A percentile compares a stretch with the other conserved stretches of the same genome.
phyloP scores from a whole-genome alignment of 352 stramenopile genomes.

The Pythium myriotylum region DNA sequence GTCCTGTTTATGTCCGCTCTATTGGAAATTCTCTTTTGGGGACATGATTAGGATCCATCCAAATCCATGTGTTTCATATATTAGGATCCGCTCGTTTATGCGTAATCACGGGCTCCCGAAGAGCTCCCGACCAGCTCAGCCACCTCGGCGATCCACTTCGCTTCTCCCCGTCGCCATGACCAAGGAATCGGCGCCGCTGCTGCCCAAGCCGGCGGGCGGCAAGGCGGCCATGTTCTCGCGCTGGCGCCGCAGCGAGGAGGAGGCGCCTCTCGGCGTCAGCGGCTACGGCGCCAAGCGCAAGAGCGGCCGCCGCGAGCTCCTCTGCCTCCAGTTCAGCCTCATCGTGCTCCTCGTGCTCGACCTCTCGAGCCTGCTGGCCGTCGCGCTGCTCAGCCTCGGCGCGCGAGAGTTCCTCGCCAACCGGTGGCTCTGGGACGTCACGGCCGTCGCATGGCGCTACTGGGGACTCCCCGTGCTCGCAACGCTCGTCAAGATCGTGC shows the following conservation, averaged over 20 bases:
- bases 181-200: conserved; percentile 43
- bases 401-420: conserved; percentile 34
- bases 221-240: conserved; percentile 52
- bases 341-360: conserved; percentile 59
- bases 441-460: conserved; percentile 64
- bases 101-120: no score
- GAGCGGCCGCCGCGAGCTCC: conserved; percentile 44
- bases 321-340: conserved; percentile 71
- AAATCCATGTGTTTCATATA: no score
- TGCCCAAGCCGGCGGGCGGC: conserved; percentile 27
- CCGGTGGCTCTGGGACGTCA: conserved; percentile 52
- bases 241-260: conserved; percentile 49
- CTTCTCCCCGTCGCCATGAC: conserved; percentile 6
- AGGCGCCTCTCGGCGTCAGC: neutral
- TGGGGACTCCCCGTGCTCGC: conserved; percentile 72
- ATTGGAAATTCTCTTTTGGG: no score
- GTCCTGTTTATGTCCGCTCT: no score
- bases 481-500: conserved; percentile 58
- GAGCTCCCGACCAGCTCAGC: neutral
- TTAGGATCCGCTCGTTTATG: no score
- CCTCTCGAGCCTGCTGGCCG: conserved; percentile 49
- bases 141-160: neutral
- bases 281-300: conserved; percentile 13
- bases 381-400: conserved; percentile 60
- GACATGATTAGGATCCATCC: no score